Evolutionary conservation across 176 grass and related monocot species (phyloP), one percentile per base, ranked within the genome.

Genomic region (Musa schizocarpa): DNA sequence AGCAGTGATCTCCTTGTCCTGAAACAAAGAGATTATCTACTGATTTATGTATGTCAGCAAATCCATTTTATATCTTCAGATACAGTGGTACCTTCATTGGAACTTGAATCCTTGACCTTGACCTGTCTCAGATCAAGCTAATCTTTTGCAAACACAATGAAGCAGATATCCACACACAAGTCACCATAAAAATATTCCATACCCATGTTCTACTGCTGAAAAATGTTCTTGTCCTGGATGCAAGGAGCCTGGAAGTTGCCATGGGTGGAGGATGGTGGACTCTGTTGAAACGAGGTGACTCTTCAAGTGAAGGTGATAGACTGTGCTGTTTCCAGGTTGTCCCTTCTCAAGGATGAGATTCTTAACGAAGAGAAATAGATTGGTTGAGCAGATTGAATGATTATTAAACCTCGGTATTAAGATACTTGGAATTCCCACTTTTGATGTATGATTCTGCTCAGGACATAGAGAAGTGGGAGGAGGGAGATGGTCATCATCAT

Each of bases 91-190:
- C 13, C 21, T 49, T 24, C 69, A 65, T 81, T 62, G 69, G 68
- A 65, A 81, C 79, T 81, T 81, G 79, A 81, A 74, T 20, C 25
- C 34, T 43, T 43, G 34, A 43, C 34, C 54, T 81, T 74, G 79
- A 24, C 67, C 68, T 80, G 56, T 79, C 16, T 57, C 65, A 57
- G 53, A 11, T 55, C 9, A 53, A 79, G 65, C 11, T 55, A 54
- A 57, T 69, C 26, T 51, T 56, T 51, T 55, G 3, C 57, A 64
- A 27, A 68, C 51, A 67, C 57, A 51, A 8, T 49, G 49, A 51
- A 62, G 49, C 49, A 21, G 50, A 53, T 17, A 13, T 48, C 53
- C 53, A 19, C 67, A 67, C 58, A 43, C 34, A 43, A 43, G 4
- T 43, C 34, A 43, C 34, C 34, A 43, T 29, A 3, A 29, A 29